Evolutionary conservation across 192 early-diverging fungal genomes (phyloP), one percentile per base, ranked within the genome.

Genomic region (Coemansia sp.): DNA sequence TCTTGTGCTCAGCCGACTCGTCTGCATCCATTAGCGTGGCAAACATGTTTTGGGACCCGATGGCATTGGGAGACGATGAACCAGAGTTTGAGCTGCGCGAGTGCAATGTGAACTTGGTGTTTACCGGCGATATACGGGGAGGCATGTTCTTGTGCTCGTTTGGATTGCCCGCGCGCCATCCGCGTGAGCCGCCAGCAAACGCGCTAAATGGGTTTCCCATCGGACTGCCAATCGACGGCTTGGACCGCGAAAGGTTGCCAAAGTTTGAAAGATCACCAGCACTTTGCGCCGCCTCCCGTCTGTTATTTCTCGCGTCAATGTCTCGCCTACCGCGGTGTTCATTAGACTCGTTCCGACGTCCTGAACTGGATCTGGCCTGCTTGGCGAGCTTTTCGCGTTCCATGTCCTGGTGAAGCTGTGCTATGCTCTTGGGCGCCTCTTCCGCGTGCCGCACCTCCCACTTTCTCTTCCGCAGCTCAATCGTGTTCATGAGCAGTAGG

Each of bases 401-500:
- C 38, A 50, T 74, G 4, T 89, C 87, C 66, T 89, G 85, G 63
- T 89, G 93, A 67, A 96, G 91, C 81, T 95, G 85, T 24, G 91
- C 89, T 76, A 95, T 92, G 17, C 91, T 97, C 72, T 89, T 88
- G 44, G 94, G 92, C 17, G 89, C 92, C n/a, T 81, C 74, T 11
- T 66, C 76, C 28, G 84, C 85, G 21, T 71, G 67, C 25, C 88
- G 81, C 31, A 78, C 76, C 26, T 85, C 83, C 97, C 97, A 98
- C 20, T 83, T 82, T 68, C 76, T 68, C 53, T 63, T 56, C 50
- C 93, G 84, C 55, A 95, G 73, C 36, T 96, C 93, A 18, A 96
- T 86, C 15, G 93, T 73, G 66, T 97, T 93, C 79, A 82, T 70
- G 31, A 98, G 72, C 89, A 92, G 89, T 67, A 97, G 97, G 28